These are phyloP conservation scores for Conticribra guillardii DNA, from an alignment of 108 stramenopile genomes.

Conservation along the genomic window DNA sequence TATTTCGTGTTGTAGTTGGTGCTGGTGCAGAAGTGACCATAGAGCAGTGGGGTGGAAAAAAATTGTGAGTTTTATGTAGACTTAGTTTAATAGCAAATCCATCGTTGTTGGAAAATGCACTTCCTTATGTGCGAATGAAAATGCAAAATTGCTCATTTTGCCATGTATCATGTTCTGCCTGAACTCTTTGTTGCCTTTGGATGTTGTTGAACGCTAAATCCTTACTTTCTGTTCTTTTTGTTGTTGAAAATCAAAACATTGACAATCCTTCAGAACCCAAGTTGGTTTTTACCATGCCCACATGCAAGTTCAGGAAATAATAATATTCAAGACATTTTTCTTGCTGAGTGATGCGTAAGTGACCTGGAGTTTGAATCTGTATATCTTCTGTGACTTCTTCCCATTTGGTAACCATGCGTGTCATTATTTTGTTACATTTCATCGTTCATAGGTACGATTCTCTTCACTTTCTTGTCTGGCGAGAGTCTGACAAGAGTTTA, in stretches of 20 bases:
- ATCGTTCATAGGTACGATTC: slow-evolving; percentile 85
- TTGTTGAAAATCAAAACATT: no score
- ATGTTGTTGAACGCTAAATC: no score
- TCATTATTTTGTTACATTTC: background rate
- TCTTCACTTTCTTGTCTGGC: slow-evolving; percentile 86
- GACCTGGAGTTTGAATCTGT: background rate
- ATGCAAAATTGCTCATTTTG: no score
- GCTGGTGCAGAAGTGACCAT: slow-evolving; percentile 89
- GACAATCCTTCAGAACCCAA: slow-evolving; percentile 57
- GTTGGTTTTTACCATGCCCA: slow-evolving; percentile 91
- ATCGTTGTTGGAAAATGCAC: no score
- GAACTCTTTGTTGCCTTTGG: no score
- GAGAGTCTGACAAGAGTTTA: slow-evolving; percentile 88
- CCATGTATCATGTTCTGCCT: no score
- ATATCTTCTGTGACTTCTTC: background rate
- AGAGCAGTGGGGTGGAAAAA: slow-evolving; percentile 86
- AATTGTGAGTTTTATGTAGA: slow-evolving; percentile 55
- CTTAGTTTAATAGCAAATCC: no score
- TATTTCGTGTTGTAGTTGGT: slow-evolving; percentile 72
- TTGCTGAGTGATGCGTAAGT: slow-evolving; percentile 74
- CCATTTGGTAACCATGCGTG: background rate
- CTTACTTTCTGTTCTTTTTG: no score
- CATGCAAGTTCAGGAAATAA: slow-evolving; percentile 84
- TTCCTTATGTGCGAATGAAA: no score
- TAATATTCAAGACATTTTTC: slow-evolving; percentile 84